A percentile compares a stretch with the other conserved stretches of the same genome.
phyloP scores from a whole-genome alignment of 78 protist genomes.

The Chrysochromulina tobinii region DNA sequence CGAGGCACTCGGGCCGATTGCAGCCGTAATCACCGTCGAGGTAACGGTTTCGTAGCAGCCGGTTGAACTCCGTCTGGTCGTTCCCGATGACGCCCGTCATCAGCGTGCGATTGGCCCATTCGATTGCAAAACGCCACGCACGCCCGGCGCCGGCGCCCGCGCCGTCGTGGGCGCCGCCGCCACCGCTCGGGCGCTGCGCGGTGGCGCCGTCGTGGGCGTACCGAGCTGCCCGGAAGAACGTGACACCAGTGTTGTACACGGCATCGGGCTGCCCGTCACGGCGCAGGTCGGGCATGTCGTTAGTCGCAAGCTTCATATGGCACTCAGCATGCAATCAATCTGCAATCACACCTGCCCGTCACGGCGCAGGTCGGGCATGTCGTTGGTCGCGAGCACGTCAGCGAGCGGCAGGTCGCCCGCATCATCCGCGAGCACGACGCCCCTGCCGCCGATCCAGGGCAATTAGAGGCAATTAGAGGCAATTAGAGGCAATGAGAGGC shows the following conservation, averaged over 20 bases:
- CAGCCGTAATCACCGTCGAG: not conserved
- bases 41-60: not conserved
- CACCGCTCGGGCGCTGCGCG: no score
- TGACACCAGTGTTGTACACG: not conserved
- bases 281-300: not conserved
- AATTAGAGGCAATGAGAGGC: no score
- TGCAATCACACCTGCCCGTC: not conserved
- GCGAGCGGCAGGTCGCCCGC: not conserved
- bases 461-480: no score
- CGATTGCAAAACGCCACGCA: not conserved
- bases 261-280: not conserved
- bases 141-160: not conserved
- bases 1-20: not conserved
- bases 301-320: not conserved
- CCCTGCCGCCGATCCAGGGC: no score
- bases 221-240: not conserved
- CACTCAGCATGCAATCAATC: no score
- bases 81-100: not conserved
- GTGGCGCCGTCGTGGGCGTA: no score
- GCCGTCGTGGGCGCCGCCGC: no score
- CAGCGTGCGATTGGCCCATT: not conserved
- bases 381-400: not conserved
- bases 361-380: not conserved
- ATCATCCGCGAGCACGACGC: not conserved
- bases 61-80: constrained; percentile 10